phyloP scores from a whole-genome alignment of 768 basidiomycete genomes.

The Dacryopinax primogenitus region DNA sequence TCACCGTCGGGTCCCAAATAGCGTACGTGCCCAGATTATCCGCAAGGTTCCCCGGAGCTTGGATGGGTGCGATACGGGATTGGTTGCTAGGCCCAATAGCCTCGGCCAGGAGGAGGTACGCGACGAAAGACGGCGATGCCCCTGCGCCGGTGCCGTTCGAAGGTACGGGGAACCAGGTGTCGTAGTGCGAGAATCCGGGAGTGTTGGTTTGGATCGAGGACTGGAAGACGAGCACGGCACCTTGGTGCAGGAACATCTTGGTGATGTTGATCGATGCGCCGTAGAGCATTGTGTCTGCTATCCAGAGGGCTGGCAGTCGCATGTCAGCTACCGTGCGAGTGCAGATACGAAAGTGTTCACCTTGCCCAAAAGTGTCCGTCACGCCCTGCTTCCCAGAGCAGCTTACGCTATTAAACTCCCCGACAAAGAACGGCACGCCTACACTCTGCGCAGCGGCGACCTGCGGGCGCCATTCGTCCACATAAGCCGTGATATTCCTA shows the following conservation, averaged over 20 bases:
- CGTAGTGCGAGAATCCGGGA: conserved; percentile 26
- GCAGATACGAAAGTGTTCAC: background rate
- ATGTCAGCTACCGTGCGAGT: background rate
- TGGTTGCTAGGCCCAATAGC: conserved; percentile 22
- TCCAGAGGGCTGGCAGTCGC: conserved; percentile 21
- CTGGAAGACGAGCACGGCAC: conserved; percentile 28
- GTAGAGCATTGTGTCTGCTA: conserved; percentile 26
- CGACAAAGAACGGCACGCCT: conserved; percentile 11
- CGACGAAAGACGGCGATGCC: conserved; percentile 26
- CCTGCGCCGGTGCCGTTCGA: conserved; percentile 23
- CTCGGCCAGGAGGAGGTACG: conserved; percentile 27
- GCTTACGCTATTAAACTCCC: conserved; percentile 23
- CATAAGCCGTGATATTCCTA: conserved; percentile 27
- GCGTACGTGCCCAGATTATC: conserved; percentile 25
- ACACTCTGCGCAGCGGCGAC: conserved; percentile 21
- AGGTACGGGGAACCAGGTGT: conserved; percentile 26
- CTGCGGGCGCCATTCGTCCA: conserved; percentile 27
- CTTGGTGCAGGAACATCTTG: conserved; percentile 29
- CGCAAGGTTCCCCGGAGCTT: conserved; percentile 8
- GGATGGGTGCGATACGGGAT: conserved; percentile 19
- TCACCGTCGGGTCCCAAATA: conserved; percentile 22
- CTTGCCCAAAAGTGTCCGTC: conserved; percentile 28
- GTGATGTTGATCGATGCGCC: conserved; percentile 23
- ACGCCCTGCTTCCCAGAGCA: conserved; percentile 30
- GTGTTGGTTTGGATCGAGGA: conserved; percentile 25